These are phyloP conservation scores for Eucalyptus regnans DNA, from an alignment of 345 rosid genomes.

Conservation along the genomic window DNA sequence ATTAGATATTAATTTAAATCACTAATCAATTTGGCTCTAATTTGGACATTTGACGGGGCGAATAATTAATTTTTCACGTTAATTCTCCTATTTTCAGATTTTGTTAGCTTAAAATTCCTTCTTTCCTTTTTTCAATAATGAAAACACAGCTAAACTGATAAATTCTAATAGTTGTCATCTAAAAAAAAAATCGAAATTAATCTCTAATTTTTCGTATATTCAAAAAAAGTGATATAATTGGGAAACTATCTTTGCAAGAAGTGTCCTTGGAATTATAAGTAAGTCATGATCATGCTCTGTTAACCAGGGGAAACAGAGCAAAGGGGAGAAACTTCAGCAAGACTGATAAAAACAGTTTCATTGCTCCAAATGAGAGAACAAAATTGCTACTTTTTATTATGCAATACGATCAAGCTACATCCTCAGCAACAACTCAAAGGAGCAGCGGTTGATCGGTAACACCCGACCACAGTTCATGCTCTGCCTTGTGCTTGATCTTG, in stretches of 20 bases:
- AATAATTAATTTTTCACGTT: too few relatives aligned
- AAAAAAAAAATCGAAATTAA: too few relatives aligned
- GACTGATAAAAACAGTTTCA: neutral
- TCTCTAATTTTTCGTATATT: neutral
- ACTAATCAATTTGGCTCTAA: neutral
- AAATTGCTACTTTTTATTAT: neutral
- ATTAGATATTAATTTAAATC: neutral
- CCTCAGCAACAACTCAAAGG: neutral
- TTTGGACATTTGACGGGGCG: neutral
- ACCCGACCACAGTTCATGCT: neutral
- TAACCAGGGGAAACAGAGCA: neutral
- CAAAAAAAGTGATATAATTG: neutral
- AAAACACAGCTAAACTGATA: neutral
- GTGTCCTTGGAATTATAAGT: neutral
- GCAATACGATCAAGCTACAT: neutral
- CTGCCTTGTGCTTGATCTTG: constrained; percentile 1
- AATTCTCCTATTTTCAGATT: neutral
- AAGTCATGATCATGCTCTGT: neutral
- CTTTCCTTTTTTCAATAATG: neutral
- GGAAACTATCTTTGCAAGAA: neutral
- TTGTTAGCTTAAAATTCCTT: neutral
- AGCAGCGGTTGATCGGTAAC: neutral
- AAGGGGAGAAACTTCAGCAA: neutral
- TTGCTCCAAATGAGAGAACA: neutral
- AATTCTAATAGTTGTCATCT: neutral